phyloP scores from a whole-genome alignment of 2,329 filamentous ascomycete species.

The Septoria linicola region DNA sequence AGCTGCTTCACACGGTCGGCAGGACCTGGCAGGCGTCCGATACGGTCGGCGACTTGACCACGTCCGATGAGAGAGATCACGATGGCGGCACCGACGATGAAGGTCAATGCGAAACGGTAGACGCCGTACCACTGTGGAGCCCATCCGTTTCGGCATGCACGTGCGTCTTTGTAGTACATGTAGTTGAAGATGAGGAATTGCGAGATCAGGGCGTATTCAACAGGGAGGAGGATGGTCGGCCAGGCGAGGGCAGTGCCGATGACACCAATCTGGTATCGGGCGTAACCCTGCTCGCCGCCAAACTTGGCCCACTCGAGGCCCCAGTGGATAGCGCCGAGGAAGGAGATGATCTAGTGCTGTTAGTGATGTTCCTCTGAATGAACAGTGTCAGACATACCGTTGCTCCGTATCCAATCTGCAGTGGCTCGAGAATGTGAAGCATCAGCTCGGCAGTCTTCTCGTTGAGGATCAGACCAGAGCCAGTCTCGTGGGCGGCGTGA shows the following conservation, averaged over 20 bases:
- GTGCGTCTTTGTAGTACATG: conserved; percentile 80
- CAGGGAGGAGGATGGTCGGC: conserved; percentile 81
- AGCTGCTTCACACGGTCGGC: conserved; percentile 53
- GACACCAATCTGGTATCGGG: conserved; percentile 81
- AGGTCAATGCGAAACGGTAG: conserved; percentile 90
- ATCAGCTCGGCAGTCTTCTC: conserved; percentile 70
- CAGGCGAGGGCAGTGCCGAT: conserved; percentile 77
- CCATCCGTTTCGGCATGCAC: conserved; percentile 72
- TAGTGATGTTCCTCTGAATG: not conserved
- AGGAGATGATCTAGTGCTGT: conserved; percentile 73
- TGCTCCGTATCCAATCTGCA: conserved; percentile 89
- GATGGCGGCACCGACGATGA: conserved; percentile 80
- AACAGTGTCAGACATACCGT: conserved; percentile 69
- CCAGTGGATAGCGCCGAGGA: conserved; percentile 92
- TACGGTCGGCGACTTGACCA: conserved; percentile 67
- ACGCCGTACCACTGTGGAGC: conserved; percentile 81
- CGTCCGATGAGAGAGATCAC: conserved; percentile 78
- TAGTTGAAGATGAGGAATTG: conserved; percentile 84
- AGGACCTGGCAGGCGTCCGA: conserved; percentile 47
- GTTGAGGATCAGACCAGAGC: conserved; percentile 63
- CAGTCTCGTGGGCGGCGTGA: conserved; percentile 63
- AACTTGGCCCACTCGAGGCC: conserved; percentile 79
- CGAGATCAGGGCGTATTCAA: conserved; percentile 79
- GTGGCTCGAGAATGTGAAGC: conserved; percentile 73
- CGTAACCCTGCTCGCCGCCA: conserved; percentile 66